phyloP scores from a whole-genome alignment of 2,329 filamentous ascomycete genomes.

The Hirsutella rhossiliensis region DNA sequence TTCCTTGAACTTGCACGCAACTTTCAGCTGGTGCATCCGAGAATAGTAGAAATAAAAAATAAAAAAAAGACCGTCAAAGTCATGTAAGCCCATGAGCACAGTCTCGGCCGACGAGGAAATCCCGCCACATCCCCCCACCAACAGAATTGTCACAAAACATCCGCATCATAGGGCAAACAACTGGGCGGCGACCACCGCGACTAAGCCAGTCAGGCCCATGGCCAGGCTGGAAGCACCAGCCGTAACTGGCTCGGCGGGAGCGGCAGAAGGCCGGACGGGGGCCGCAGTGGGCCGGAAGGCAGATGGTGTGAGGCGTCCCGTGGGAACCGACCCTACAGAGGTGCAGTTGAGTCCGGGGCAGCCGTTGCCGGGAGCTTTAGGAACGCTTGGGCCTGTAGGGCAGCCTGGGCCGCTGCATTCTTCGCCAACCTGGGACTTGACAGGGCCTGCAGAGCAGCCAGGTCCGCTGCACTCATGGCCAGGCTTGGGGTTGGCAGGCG shows the following conservation, averaged over 20 bases:
- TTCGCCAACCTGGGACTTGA: slow-evolving; percentile 5
- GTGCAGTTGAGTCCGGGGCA: slow-evolving; percentile 4
- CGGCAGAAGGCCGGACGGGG: slow-evolving; percentile 3
- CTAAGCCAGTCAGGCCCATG: slow-evolving; percentile 13
- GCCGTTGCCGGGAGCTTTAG: slow-evolving; percentile 1
- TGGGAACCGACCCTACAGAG: slow-evolving; percentile 9
- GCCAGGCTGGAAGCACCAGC: slow-evolving; percentile 30
- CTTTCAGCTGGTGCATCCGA: too few species aligned
- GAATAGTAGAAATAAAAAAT: too few species aligned
- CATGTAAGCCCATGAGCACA: too few species aligned
- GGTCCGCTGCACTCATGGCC: slow-evolving; percentile 15
- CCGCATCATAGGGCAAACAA: slow-evolving; percentile 15
- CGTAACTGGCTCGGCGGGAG: slow-evolving; percentile 25
- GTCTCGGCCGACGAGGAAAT: too few species aligned
- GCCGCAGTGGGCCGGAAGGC: slow-evolving; percentile 4
- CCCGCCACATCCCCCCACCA: too few species aligned
- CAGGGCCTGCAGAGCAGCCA: slow-evolving; percentile 5
- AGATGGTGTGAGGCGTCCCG: slow-evolving; percentile 5
- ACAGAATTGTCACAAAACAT: too few species aligned
- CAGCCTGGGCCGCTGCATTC: slow-evolving; percentile 13
- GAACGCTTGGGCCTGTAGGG: neutral
- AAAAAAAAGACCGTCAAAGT: too few species aligned
- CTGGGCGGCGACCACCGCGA: slow-evolving; percentile 14
- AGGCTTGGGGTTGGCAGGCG: slow-evolving; percentile 6
- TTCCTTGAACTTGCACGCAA: too few species aligned